Percentiles rank a stretch among this genome's conserved stretches.
These are phyloP conservation scores for Chenopodium formosanum DNA, from an alignment of 148 eudicot species.

Conservation along the genomic window DNA sequence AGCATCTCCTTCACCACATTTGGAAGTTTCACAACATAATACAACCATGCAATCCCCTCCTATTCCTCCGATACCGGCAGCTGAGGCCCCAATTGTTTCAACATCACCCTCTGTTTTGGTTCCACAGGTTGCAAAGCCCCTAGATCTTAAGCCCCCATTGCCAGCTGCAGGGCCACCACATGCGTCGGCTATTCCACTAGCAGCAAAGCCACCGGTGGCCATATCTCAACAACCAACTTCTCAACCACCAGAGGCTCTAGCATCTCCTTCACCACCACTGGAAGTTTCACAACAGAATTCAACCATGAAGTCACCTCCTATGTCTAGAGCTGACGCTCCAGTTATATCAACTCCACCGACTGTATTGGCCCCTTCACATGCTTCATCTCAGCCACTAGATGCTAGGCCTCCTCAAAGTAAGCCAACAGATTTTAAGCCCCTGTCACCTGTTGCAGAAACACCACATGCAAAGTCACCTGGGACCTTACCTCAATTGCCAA, in stretches of 20 bases:
- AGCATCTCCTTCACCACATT: slow-evolving; percentile 15
- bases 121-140: slow-evolving; percentile 12
- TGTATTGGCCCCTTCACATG: slow-evolving; percentile 15
- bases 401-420: slow-evolving; percentile 21
- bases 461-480: slow-evolving; percentile 16
- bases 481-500: slow-evolving; percentile 7
- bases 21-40: slow-evolving; percentile 20
- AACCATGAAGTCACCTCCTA: slow-evolving; percentile 16
- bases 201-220: slow-evolving; percentile 6
- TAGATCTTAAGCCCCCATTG: not conserved
- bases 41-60: slow-evolving; percentile 15
- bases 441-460: not conserved
- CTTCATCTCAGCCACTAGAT: slow-evolving; percentile 17
- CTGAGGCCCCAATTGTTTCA: no score
- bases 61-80: not conserved
- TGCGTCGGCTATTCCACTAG: slow-evolving; percentile 14
- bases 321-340: slow-evolving; percentile 6
- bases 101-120: slow-evolving; percentile 13
- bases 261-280: slow-evolving; percentile 14
- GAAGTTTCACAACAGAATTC: slow-evolving; percentile 21
- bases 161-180: slow-evolving; percentile 18
- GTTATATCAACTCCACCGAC: not conserved
- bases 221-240: slow-evolving; percentile 3
- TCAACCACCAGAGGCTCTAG: slow-evolving; percentile 8
- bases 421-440: not conserved